A percentile compares a stretch with the other conserved stretches of the same genome.
phyloP scores from a whole-genome alignment of 345 rosid species.

The Acer saccharum region DNA sequence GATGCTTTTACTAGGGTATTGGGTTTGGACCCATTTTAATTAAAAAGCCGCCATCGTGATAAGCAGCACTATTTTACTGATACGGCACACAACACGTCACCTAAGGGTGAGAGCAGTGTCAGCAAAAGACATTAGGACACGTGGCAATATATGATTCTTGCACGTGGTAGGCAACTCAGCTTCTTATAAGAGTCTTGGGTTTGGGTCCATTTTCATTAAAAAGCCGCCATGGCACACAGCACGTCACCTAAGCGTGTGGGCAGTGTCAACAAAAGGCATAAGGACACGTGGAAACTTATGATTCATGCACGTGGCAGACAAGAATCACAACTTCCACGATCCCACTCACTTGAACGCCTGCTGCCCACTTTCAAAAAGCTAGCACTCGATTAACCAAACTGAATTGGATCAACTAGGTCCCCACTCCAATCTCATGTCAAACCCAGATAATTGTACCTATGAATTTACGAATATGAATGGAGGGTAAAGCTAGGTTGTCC shows the following conservation, averaged over 20 bases:
- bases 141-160: background rate
- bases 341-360: conserved; percentile 6
- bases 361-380: conserved; percentile 19
- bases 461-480: too few species aligned
- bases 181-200: background rate
- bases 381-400: background rate
- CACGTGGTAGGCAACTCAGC: conserved; percentile 19
- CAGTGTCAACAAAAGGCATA: conserved; percentile 19
- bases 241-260: conserved; percentile 32
- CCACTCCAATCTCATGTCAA: background rate
- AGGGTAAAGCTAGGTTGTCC: too few species aligned
- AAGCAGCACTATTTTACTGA: background rate
- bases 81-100: conserved; percentile 21
- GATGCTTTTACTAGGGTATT: background rate
- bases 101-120: conserved; percentile 26
- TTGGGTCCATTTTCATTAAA: background rate
- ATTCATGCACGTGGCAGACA: conserved; percentile 18
- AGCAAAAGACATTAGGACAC: conserved; percentile 10
- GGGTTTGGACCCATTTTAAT: background rate
- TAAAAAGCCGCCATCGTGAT: background rate
- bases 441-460: too few species aligned
- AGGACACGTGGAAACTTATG: background rate
- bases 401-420: background rate
- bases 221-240: background rate
- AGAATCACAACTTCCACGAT: background rate